phyloP scores from a whole-genome alignment of 1,284 basidiomycete genomes.

The Pulveroboletus sp. region DNA sequence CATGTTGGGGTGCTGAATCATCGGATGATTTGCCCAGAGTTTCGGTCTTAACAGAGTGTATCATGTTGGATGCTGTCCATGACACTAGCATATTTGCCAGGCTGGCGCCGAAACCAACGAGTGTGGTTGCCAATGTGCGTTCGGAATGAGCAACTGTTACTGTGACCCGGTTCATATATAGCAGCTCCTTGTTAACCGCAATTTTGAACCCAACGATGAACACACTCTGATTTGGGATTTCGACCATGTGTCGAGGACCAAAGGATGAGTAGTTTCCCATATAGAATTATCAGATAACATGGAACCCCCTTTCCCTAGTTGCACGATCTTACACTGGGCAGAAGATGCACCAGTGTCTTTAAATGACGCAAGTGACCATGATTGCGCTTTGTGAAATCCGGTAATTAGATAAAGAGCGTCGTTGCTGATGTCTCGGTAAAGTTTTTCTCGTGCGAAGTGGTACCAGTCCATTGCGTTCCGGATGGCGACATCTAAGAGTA shows the following conservation, averaged over 20 bases:
- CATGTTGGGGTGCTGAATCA: neutral
- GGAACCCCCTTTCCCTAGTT: neutral
- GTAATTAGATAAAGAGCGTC: slow-evolving; percentile 11
- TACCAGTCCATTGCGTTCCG: slow-evolving; percentile 6
- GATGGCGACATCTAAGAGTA: neutral
- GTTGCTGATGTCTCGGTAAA: neutral
- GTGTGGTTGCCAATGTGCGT: neutral
- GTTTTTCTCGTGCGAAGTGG: neutral
- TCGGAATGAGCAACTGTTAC: neutral
- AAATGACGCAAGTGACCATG: slow-evolving; percentile 12
- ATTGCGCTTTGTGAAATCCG: slow-evolving; percentile 8
- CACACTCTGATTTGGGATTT: neutral
- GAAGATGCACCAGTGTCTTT: neutral
- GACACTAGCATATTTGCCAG: neutral
- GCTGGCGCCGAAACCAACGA: neutral
- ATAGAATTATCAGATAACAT: neutral
- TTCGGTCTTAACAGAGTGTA: neutral
- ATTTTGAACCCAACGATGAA: slow-evolving; percentile 14
- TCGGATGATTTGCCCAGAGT: neutral
- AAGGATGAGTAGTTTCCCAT: neutral
- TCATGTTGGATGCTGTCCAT: neutral
- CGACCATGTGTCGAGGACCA: neutral
- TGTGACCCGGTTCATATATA: neutral
- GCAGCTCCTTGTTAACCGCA: neutral
- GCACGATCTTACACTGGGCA: neutral